Base-by-base conservation (phyloP, 2,329 filamentous ascomycete genomes). In the Grosmannia clavigera region DNA sequence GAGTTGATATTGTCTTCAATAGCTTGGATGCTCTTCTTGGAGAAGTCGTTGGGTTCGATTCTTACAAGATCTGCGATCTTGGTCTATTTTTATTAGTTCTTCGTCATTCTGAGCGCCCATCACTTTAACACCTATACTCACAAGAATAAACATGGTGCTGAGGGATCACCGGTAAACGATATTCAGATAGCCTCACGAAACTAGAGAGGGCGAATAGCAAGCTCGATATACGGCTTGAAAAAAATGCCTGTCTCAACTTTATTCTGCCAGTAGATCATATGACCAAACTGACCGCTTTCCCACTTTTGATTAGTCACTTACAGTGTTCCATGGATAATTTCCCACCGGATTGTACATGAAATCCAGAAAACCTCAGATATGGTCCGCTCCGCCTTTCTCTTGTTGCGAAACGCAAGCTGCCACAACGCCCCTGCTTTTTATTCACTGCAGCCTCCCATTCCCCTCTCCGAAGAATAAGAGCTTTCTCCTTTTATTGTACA, bases 1-100 rank as follows among this genome's bases (percentile, higher is more conserved):
- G 85, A 81, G 71, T 99, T 97, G 75, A 99, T 94, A 68, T 94
- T 94, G 75, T 99, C 92, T 74, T 96, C 91, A 64, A 99, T 90
- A 1, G 91, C 90, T 64, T 91, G 82, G 38, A 84, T 81, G 69
- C 89, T 95, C 62, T 84, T 80, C 73, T 94, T 94, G 63, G 85
- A 81, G 70, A 97, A 96, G 70, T 96, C 89, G 68, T 90, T 83
- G 1, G 94, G 94, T 38, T 83, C 81, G 74, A 99, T 95, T 74
- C 95, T 90, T 66, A 99, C 90, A 67, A 99, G 81, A 77, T 99
- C 94, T 67, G 91, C 87, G 67, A 99, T 85, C 66, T 94, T 96
- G 52, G 91, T 94, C 94, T 96, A 33, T 5, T 51, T 51, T 16
- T 9, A 14, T 40, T 40, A 25, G 43, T 5, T 9, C 19, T 5